Conservation (phyloP, 768 basidiomycete genomes). For the Kwoniella mangroviensis region DNA sequence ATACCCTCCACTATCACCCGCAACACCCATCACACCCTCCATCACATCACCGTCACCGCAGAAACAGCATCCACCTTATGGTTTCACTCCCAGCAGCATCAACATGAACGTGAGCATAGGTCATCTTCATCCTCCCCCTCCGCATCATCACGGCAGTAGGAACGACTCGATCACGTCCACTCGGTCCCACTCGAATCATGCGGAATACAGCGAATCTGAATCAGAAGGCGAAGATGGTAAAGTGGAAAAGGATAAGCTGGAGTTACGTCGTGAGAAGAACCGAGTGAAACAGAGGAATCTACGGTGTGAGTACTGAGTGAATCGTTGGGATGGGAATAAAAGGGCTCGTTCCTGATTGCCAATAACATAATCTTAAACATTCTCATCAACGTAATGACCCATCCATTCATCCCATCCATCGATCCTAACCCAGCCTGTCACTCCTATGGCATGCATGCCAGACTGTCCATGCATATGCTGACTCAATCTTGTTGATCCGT, state of each 20-base stretch:
- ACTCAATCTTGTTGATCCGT: background rate
- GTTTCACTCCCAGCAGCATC: slow-evolving; percentile 7
- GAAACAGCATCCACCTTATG: slow-evolving; percentile 11
- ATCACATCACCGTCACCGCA: background rate
- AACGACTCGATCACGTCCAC: slow-evolving; percentile 9
- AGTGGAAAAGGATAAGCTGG: slow-evolving; percentile 37
- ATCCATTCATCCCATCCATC: slow-evolving; percentile 13
- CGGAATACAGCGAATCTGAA: slow-evolving; percentile 24
- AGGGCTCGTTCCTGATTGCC: slow-evolving; percentile 10
- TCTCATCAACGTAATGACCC: slow-evolving; percentile 11
- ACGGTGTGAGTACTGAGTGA: slow-evolving; percentile 29
- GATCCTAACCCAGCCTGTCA: background rate
- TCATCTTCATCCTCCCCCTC: background rate
- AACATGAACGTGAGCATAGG: slow-evolving; percentile 1
- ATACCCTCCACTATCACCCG: slow-evolving; percentile 14
- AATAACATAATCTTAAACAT: background rate
- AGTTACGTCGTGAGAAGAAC: slow-evolving; percentile 43
- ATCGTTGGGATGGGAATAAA: background rate
- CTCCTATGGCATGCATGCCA: background rate
- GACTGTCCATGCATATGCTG: slow-evolving; percentile 8
- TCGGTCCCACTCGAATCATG: slow-evolving; percentile 4
- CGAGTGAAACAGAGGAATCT: slow-evolving; percentile 47
- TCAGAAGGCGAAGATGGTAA: slow-evolving; percentile 26
- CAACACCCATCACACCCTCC: slow-evolving; percentile 12
- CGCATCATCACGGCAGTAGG: background rate